Evolutionary conservation across 1,284 basidiomycete species (phyloP), one percentile per base, ranked within the genome.

Genomic region (Boletus smithii): DNA sequence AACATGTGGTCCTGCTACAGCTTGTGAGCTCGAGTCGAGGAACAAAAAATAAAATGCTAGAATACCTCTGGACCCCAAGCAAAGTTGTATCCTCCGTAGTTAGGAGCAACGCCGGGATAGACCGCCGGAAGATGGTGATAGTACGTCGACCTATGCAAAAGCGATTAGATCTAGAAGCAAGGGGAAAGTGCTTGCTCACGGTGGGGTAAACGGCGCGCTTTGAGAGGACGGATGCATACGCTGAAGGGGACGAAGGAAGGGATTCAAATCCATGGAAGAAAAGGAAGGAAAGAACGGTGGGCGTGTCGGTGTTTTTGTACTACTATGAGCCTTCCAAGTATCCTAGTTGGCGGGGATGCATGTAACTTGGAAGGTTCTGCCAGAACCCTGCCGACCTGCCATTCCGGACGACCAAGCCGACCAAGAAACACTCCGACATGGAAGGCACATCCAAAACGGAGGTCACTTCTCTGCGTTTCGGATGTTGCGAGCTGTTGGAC

Each of bases 21-120:
- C 3, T n/a, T 13, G 16, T 58, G 16, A 49, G 42, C 4, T 2
- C 3, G 5, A 27, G 23, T 0, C 13, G 4, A 7, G 5, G 9
- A 11, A 23, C 18, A 1, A 16, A 13, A 11, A 29, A 24, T 2
- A 20, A 10, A 39, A n/a, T 6, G 1, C 3, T 23, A n/a, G 2
- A 23, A 16, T 36, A 58, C 58, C 5, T 22, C 41, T 8, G 2
- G n/a, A 3, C 34, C 36, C 57, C 51, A 58, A 16, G 39, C 0
- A 2, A 0, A 0, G 29, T 56, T 58, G 41, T 27, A 52, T 8
- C 0, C 27, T 9, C 8, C 24, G 23, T 20, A 1, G 8, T 10
- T 3, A 5, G 5, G 4, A 20, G 10, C 3, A 2, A 4, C 1
- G 1, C 0, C n/a, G 11, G 18, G 34, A 38, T 36, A 4, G 3